Conservation (phyloP, 2,329 filamentous ascomycete genomes). For the Sclerotinia nivalis region DNA sequence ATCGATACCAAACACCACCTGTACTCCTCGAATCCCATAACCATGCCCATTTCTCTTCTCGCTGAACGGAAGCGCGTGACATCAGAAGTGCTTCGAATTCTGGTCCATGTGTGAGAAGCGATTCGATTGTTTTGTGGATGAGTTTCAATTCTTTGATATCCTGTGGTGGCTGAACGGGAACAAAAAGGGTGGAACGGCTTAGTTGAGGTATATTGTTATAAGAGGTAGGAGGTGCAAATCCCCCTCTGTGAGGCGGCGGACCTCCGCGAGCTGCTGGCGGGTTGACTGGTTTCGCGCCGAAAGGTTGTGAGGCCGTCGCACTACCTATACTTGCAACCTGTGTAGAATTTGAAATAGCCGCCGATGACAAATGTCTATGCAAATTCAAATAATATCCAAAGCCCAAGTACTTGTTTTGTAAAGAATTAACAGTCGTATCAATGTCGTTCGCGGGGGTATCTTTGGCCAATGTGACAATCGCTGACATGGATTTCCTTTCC, state of each 20-base stretch:
- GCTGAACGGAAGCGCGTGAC: constrained; percentile 79
- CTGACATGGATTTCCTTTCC: constrained; percentile 71
- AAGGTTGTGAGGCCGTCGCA: constrained; percentile 60
- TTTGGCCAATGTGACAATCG: constrained; percentile 77
- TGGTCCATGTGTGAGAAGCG: constrained; percentile 73
- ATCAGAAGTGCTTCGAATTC: constrained; percentile 93
- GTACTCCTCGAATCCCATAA: constrained; percentile 81
- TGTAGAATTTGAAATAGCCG: constrained; percentile 55
- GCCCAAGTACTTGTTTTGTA: constrained; percentile 84
- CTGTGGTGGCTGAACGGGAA: constrained; percentile 72
- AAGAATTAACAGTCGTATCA: constrained; percentile 71
- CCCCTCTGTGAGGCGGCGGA: constrained; percentile 54
- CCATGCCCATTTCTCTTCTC: constrained; percentile 90
- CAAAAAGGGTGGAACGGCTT: constrained; percentile 56
- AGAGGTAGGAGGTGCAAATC: constrained; percentile 75
- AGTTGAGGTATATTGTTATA: constrained; percentile 52
- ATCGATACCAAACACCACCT: constrained; percentile 88
- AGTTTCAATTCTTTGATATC: constrained; percentile 78
- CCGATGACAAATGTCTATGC: constrained; percentile 80
- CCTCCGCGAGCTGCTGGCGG: constrained; percentile 48
- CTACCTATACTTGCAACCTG: constrained; percentile 46
- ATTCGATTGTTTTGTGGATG: constrained; percentile 86
- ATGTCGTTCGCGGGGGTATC: constrained; percentile 83
- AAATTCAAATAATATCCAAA: constrained; percentile 80
- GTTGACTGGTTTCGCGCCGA: constrained; percentile 70